Conservation (phyloP, 1,139 yeast species). For the Scheffersomyces quercinus region DNA sequence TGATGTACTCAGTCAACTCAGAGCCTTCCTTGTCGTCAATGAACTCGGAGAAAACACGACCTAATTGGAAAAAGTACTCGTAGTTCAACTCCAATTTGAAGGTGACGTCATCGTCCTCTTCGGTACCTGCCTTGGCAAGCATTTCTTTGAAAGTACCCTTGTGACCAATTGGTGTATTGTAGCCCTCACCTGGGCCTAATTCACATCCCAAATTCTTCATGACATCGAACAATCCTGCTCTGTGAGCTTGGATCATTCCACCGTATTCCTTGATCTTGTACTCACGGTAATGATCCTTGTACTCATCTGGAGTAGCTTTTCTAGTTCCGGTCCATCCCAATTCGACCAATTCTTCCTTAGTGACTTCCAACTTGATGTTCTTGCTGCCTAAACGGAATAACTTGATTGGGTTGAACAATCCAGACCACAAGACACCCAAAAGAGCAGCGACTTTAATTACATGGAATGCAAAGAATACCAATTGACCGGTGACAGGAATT, state of each 20-base stretch:
- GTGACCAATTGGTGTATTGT: constrained; percentile 53
- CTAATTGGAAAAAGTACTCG: constrained; percentile 53
- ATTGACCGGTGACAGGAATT: constrained; percentile 53
- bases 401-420: constrained; percentile 71
- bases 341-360: constrained; percentile 56
- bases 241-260: constrained; percentile 77
- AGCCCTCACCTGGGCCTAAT: constrained; percentile 82
- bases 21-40: constrained; percentile 31
- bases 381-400: constrained; percentile 27
- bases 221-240: constrained; percentile 63
- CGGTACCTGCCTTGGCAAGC: constrained; percentile 26
- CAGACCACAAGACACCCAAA: constrained; percentile 60
- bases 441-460: constrained; percentile 58
- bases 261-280: constrained; percentile 67
- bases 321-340: constrained; percentile 95
- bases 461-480: constrained; percentile 72
- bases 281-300: constrained; percentile 70
- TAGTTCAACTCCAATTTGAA: constrained; percentile 51
- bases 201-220: constrained; percentile 62
- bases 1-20: constrained; percentile 42
- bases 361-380: constrained; percentile 35
- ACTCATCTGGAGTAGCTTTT: constrained; percentile 69
- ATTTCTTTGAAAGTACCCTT: constrained; percentile 18
- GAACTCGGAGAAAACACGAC: constrained; percentile 44
- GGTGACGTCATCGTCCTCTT: constrained; percentile 22